Percentiles rank a stretch among this genome's conserved stretches.
Conservation (phyloP, 371 early-diverging fungal species). For the Dichotomocladium elegans region DNA sequence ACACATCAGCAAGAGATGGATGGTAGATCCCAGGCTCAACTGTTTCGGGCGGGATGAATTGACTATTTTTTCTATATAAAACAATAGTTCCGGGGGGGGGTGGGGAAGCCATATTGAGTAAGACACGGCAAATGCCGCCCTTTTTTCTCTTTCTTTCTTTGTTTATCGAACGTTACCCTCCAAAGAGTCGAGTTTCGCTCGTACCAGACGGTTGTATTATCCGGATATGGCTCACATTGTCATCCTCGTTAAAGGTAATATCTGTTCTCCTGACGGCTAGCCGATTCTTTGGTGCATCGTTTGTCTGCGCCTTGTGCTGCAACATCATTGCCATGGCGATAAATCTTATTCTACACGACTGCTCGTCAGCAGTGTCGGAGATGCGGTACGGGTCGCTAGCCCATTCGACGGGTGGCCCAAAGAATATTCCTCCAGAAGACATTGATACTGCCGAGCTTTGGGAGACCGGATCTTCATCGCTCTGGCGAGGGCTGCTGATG, state of each 20-base stretch:
- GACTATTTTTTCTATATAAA: conserved; percentile 18
- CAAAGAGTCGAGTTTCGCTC: conserved; percentile 13
- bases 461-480: neutral
- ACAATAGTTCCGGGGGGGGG: neutral
- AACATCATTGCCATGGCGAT: neutral
- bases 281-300: too few relatives aligned
- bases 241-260: neutral
- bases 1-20: conserved; percentile 22
- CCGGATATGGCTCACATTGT: conserved; percentile 12
- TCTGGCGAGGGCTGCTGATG: neutral
- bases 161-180: conserved; percentile 14
- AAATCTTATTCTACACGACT: too few relatives aligned
- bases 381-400: conserved; percentile 3
- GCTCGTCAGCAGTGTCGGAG: too few relatives aligned
- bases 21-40: conserved; percentile 5
- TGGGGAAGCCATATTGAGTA: neutral
- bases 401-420: neutral
- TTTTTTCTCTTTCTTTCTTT: neutral
- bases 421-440: neutral
- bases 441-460: too few relatives aligned
- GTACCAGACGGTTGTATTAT: conserved; percentile 1
- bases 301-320: neutral
- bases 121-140: too few relatives aligned
- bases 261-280: too few relatives aligned
- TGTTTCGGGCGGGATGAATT: conserved; percentile 40